Evolutionary conservation across 2,329 filamentous ascomycete genomes (phyloP), one percentile per base, ranked within the genome.

Genomic region (Myriosclerotinia duriaeana): DNA sequence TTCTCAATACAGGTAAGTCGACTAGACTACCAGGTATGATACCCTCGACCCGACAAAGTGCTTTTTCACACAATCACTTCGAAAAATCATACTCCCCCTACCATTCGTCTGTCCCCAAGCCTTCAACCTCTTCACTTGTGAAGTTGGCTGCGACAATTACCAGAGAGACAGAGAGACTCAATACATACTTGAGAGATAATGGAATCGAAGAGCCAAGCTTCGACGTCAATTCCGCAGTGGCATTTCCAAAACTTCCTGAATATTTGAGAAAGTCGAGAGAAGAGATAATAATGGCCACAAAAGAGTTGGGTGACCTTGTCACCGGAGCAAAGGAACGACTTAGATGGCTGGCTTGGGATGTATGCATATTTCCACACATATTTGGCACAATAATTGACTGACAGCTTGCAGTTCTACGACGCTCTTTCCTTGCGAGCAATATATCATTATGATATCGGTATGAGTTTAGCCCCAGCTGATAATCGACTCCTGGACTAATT

Each of bases 291-390:
- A 77, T 77, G 67, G 82, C 83, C 11, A 81, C 82, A 2, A 80
- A 77, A 65, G 81, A 85, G 69, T 77, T 86, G 17, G 78, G 77
- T 2, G 74, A 78, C 56, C 74, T 86, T 61, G 79, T 82, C 20
- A 78, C 81, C 30, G 84, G 84, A 0, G 83, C 84, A 0, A 77
- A 79, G 46, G 83, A 85, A 70, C 77, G 75, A n/a, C 71, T 85
- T 9, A 77, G 83, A 74, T 85, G 82, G 81, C 78, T 80, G 62
- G 77, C 81, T 64, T 85, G 81, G 83, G 81, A 79, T 72, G 83
- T 84, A 72, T 74, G 81, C 77, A 38, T 54, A 56, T n/a, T 6
- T 11, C 48, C 12, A 11, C 36, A n/a, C 4, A 34, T 3, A 7
- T 44, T 15, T 11, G 26, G 46, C 12, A 17, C 5, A 56, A 34